These are phyloP conservation scores for Linum tenue DNA, from an alignment of 345 rosid species.

Conservation along the genomic window DNA sequence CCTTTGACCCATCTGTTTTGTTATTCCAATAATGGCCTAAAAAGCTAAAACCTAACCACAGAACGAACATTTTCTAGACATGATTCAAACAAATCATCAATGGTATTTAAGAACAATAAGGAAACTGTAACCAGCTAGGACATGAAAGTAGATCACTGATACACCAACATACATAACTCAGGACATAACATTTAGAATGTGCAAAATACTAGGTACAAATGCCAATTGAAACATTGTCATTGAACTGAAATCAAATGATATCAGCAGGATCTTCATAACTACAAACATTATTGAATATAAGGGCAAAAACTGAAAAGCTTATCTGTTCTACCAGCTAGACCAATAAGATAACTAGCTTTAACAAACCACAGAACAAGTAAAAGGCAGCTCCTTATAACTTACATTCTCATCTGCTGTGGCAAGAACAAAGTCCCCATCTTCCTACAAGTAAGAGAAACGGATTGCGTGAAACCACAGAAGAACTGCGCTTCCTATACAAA, in stretches of 20 bases:
- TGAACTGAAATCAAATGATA: neutral
- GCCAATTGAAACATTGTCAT: neutral
- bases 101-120: neutral
- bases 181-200: no score
- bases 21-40: neutral
- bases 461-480: neutral
- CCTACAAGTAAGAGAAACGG: slow-evolving; percentile 37
- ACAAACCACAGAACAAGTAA: neutral
- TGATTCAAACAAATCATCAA: no score
- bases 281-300: neutral
- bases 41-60: neutral
- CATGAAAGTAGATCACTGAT: neutral
- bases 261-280: neutral
- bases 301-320: neutral
- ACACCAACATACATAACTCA: neutral
- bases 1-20: neutral
- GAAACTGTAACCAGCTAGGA: no score
- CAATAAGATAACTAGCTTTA: neutral
- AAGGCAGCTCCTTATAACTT: slow-evolving; percentile 20
- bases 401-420: slow-evolving; percentile 79
- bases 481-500: no score
- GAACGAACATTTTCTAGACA: neutral
- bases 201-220: neutral
- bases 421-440: slow-evolving; percentile 77
- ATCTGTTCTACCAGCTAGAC: neutral